Evolutionary conservation across 2,329 filamentous ascomycete species (phyloP).

Genomic region (Trichoderma atrobrunneum): DNA sequence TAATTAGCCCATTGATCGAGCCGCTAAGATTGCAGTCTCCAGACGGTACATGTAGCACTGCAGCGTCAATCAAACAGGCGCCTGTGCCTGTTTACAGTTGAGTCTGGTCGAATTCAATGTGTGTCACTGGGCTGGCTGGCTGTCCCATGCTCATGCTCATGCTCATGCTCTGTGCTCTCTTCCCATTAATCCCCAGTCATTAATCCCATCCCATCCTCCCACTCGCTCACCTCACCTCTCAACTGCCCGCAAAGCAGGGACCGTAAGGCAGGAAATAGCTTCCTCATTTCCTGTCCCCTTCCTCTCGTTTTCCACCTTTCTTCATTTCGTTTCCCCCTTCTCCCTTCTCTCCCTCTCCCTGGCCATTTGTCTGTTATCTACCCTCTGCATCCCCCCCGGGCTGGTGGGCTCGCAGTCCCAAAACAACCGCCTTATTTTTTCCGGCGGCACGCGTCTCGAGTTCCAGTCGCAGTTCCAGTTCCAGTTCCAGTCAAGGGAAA

Average conservation of each 20-base stretch:
- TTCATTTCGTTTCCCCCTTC: slow-evolving; percentile 13
- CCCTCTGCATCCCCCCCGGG: not conserved
- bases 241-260: slow-evolving; percentile 11
- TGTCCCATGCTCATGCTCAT: not conserved
- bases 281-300: slow-evolving; percentile 19
- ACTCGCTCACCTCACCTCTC: not conserved
- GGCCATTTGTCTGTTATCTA: not conserved
- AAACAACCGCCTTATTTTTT: slow-evolving; percentile 1
- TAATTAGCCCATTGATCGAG: slow-evolving; percentile 15
- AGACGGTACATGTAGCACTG: not conserved
- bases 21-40: slow-evolving; percentile 10
- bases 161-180: not conserved
- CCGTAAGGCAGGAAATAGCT: slow-evolving; percentile 14
- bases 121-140: not conserved
- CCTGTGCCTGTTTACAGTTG: slow-evolving; percentile 1
- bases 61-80: not conserved
- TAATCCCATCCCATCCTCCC: not conserved
- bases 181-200: not conserved
- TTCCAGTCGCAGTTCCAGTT: not conserved
- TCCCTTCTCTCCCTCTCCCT: slow-evolving; percentile 12
- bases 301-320: slow-evolving; percentile 15
- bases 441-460: slow-evolving; percentile 2
- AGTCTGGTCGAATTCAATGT: not conserved
- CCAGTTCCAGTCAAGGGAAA: not conserved
- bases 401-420: slow-evolving; percentile 17